phyloP scores from a whole-genome alignment of 805 yeast species.

The Ogataea paraovalis region DNA sequence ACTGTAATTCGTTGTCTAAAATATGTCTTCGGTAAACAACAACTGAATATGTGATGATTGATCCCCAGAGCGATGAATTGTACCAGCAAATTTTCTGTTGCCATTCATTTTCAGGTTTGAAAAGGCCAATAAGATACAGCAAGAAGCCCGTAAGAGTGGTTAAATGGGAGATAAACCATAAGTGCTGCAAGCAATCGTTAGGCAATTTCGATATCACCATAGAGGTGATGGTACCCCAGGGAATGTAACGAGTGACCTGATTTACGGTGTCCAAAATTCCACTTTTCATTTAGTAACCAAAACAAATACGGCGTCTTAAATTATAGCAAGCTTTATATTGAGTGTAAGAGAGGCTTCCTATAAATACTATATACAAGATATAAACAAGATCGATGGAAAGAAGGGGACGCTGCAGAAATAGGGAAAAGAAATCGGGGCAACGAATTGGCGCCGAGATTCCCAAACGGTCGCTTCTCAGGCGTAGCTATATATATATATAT shows the following conservation, averaged over 20 bases:
- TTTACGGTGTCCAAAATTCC: constrained; percentile 9
- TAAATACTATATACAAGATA: neutral
- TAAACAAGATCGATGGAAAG: neutral
- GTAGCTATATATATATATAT: too few species aligned
- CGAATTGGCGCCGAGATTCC: neutral
- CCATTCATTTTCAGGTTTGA: constrained; percentile 5
- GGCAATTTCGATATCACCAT: constrained; percentile 7
- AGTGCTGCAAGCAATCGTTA: constrained; percentile 14
- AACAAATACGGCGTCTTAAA: neutral
- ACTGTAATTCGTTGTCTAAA: constrained; percentile 13
- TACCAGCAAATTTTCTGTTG: constrained; percentile 18
- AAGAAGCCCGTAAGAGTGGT: constrained; percentile 18
- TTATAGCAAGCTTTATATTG: neutral
- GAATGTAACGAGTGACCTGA: constrained; percentile 7
- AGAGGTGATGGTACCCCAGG: constrained; percentile 10
- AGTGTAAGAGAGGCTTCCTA: neutral
- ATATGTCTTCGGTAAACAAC: constrained; percentile 28
- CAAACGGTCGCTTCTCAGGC: too few species aligned
- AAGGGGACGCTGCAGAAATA: neutral
- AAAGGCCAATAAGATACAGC: constrained; percentile 10
- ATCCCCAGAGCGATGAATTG: constrained; percentile 16
- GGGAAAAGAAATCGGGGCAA: neutral
- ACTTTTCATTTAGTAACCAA: constrained; percentile 12
- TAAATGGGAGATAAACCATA: constrained; percentile 23
- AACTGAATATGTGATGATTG: constrained; percentile 27